Evolutionary conservation across 2,329 filamentous ascomycete species (phyloP).

Genomic region (Cercospora zeae-maydis): DNA sequence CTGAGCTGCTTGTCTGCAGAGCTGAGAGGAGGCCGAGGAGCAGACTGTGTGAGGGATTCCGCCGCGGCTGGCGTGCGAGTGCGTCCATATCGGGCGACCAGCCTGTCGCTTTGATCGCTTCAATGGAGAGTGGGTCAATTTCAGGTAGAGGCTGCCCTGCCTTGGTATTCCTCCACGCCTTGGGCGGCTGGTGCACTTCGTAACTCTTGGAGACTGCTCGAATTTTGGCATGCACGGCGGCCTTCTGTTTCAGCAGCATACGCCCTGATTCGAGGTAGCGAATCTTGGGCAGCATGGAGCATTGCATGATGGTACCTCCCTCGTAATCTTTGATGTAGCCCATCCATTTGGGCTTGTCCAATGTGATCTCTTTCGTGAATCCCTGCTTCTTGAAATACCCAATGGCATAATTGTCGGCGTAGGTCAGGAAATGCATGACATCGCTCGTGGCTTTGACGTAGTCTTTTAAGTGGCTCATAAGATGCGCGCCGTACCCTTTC

Average conservation of each 20-base stretch:
- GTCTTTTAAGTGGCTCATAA: conserved; percentile 97
- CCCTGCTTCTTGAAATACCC: conserved; percentile 99
- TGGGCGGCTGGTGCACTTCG: conserved; percentile 78
- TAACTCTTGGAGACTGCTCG: conserved; percentile 85
- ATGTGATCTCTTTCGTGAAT: conserved; percentile 96
- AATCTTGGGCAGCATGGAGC: conserved; percentile 90
- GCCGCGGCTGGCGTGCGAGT: conserved; percentile 86
- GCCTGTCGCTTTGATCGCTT: conserved; percentile 82
- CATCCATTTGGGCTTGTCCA: conserved; percentile 92
- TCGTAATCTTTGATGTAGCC: conserved; percentile 99
- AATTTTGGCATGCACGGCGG: conserved; percentile 91
- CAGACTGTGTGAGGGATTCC: conserved; percentile 94
- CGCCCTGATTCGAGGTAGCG: conserved; percentile 89
- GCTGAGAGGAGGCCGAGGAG: conserved; percentile 90
- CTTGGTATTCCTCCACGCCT: conserved; percentile 68
- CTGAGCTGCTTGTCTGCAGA: conserved; percentile 86
- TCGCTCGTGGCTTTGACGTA: conserved; percentile 96
- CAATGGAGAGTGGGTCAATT: conserved; percentile 82
- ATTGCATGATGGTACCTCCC: conserved; percentile 98
- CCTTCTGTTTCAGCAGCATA: conserved; percentile 97
- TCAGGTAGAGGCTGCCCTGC: conserved; percentile 53
- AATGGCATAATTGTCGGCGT: conserved; percentile 97
- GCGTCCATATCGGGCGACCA: conserved; percentile 99
- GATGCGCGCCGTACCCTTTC: conserved; percentile 94
- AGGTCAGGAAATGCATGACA: conserved; percentile 98